Conservation (phyloP, 2,329 filamentous ascomycete genomes). For the Leptographium lundbergii region DNA sequence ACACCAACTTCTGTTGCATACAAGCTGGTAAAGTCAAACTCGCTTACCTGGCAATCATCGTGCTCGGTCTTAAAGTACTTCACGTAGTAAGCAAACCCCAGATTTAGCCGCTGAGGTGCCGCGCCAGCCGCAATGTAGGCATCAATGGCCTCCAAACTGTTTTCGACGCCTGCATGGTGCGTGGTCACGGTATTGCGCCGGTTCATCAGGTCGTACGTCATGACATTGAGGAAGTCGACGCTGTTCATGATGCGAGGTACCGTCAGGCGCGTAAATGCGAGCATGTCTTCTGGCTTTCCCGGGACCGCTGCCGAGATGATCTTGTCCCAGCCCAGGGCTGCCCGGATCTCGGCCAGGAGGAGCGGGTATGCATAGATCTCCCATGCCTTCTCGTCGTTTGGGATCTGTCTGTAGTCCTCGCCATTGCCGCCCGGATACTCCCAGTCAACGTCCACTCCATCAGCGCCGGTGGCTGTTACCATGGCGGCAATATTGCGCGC, state of each 20-base stretch:
- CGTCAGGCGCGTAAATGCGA: conserved; percentile 47
- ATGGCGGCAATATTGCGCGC: conserved; percentile 52
- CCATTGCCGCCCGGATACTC: conserved; percentile 52
- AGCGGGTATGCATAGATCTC: conserved; percentile 51
- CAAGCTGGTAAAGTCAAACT: too few relatives aligned
- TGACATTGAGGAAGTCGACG: conserved; percentile 58
- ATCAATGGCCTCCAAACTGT: conserved; percentile 41
- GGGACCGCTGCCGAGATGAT: conserved; percentile 56
- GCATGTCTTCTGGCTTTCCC: conserved; percentile 49
- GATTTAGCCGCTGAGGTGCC: conserved; percentile 41
- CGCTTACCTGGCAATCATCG: conserved; percentile 18
- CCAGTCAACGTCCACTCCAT: conserved; percentile 59
- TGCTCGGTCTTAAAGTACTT: conserved; percentile 51
- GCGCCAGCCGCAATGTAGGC: conserved; percentile 47
- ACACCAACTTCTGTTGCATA: background rate
- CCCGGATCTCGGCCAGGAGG: conserved; percentile 45
- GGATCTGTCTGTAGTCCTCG: conserved; percentile 50
- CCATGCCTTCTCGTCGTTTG: conserved; percentile 44
- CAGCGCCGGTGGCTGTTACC: conserved; percentile 48
- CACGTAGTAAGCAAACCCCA: conserved; percentile 57
- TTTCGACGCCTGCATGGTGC: conserved; percentile 49
- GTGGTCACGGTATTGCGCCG: conserved; percentile 52
- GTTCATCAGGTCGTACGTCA: conserved; percentile 64
- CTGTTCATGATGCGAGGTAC: conserved; percentile 44
- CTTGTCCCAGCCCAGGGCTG: conserved; percentile 42